These are phyloP conservation scores for Suhomyces maxii DNA, from an alignment of 1,139 yeast species.

Conservation along the genomic window DNA sequence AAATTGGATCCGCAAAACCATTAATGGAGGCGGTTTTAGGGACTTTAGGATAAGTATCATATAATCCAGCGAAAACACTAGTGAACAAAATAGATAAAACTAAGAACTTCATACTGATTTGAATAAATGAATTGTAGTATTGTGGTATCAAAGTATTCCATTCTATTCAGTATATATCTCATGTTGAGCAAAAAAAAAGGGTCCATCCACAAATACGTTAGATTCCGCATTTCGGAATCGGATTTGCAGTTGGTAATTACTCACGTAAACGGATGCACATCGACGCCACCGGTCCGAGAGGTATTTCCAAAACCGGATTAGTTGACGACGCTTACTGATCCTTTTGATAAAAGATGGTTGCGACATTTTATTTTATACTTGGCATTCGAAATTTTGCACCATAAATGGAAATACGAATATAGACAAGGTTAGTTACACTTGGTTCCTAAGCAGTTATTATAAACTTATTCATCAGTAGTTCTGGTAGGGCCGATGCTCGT, in stretches of 20 bases:
- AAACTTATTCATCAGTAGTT: too few relatives aligned
- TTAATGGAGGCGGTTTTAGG: slow-evolving; percentile 51
- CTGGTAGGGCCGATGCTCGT: background rate
- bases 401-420: background rate
- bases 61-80: slow-evolving; percentile 12
- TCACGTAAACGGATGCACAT: background rate
- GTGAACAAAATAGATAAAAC: background rate
- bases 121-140: background rate
- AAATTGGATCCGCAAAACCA: slow-evolving; percentile 53
- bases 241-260: background rate
- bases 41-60: slow-evolving; percentile 46
- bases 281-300: background rate
- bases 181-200: too few relatives aligned
- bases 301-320: background rate
- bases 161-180: too few relatives aligned
- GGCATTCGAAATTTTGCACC: background rate
- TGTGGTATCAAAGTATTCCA: background rate
- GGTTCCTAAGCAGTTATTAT: too few relatives aligned
- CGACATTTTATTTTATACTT: background rate
- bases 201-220: too few relatives aligned
- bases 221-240: too few relatives aligned
- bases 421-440: too few relatives aligned
- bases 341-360: background rate
- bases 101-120: background rate
- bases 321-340: background rate